These are phyloP conservation scores for Xylaria castorea DNA, from an alignment of 495 filamentous ascomycete species.

Conservation along the genomic window DNA sequence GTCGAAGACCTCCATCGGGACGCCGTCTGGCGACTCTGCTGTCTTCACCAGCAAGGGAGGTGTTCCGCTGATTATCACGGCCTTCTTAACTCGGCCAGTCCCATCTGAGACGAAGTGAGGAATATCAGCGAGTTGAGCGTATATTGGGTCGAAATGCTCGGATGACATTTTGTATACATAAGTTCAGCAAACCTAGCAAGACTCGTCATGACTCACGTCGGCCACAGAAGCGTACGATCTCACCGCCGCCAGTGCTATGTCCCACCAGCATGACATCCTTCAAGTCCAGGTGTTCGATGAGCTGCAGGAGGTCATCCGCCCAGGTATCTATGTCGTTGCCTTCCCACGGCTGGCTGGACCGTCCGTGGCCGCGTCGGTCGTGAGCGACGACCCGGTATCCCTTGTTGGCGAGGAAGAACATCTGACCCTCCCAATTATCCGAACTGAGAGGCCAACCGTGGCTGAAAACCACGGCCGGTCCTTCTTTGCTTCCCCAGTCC, in stretches of 20 bases:
- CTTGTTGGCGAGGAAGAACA: background rate
- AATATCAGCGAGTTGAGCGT: background rate
- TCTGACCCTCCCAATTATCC: background rate
- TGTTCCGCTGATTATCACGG: background rate
- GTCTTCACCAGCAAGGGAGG: background rate
- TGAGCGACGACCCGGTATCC: background rate
- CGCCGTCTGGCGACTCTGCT: background rate
- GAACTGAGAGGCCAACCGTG: constrained; percentile 3
- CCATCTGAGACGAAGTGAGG: background rate
- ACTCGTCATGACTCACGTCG: background rate
- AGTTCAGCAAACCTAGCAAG: background rate
- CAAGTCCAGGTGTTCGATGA: background rate
- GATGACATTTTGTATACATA: background rate
- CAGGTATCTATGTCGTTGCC: constrained; percentile 1
- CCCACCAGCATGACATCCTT: background rate
- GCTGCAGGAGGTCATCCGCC: background rate
- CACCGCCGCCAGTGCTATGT: background rate
- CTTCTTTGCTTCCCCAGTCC: background rate
- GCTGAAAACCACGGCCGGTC: background rate
- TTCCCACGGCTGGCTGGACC: background rate
- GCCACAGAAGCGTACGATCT: background rate
- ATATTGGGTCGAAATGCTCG: background rate
- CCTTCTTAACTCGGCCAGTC: background rate
- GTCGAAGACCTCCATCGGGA: constrained; percentile 4
- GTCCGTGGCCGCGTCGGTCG: background rate